Evolutionary conservation across 2,329 filamentous ascomycete species (phyloP), one percentile per base, ranked within the genome.

Genomic region (Fusarium begoniae): DNA sequence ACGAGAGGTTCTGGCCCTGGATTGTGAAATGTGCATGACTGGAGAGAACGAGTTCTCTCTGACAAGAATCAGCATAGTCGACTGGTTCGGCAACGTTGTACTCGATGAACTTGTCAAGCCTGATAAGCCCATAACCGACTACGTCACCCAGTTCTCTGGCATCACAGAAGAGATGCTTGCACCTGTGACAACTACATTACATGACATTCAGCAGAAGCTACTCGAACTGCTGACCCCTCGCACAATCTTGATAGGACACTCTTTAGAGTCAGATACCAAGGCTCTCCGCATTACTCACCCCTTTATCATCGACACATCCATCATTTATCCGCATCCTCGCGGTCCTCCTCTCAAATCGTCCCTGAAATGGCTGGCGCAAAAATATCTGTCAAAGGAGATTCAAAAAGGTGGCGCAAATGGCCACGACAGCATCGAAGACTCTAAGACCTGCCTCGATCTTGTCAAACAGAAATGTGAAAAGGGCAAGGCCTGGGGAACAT

Each of bases 11-110:
- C 85, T 97, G 55, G 92, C 94, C 3, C 86, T 99, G 62, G 96
- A 99, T 81, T 99, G 96, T 83, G 96, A 99, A 83, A 99, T 99
- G 96, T 98, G 95, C 81, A 91, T 94, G 84, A 97, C 95, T 6
- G 93, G 92, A 68, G 90, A 92, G 69, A 91, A 91, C 54, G 90
- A 94, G 74, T 94, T 93, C 72, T 94, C 95, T 41, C 90, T 99
- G 48, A 97, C 96, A 4, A 91, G 96, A 64, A 92, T 98, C 80
- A 98, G 95, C 80, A 82, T 98, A 44, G 86, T 99, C 13, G 86
- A 91, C 69, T 99, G 96, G 96, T 90, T 95, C 75, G 95, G 95
- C 55, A 89, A 90, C 40, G 89, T 93, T 15, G 87, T 98, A 22
- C 84, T 98, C 58, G 96, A 99, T 81, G 93, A 97, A 83, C 89